Conservation (phyloP, 352 stramenopile genomes). For the Phytophthora pisi region DNA sequence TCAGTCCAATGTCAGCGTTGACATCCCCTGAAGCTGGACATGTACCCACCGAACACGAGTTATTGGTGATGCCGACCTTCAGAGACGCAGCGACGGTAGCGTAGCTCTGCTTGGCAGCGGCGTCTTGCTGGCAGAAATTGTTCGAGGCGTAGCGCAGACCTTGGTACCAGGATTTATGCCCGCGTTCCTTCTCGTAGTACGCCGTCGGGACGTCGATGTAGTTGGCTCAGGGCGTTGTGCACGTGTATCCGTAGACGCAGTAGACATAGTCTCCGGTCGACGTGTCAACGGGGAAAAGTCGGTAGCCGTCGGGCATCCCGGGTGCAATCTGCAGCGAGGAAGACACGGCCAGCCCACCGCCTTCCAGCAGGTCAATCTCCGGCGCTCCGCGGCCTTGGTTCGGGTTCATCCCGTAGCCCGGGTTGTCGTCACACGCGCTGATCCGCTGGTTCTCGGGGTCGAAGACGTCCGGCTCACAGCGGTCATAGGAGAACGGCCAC, state of each 20-base stretch:
- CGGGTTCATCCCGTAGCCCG: slow-evolving; percentile 90
- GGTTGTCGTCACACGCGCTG: slow-evolving; percentile 87
- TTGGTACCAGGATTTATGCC: slow-evolving; percentile 50
- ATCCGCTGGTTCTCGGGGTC: slow-evolving; percentile 40
- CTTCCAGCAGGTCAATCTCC: slow-evolving; percentile 94
- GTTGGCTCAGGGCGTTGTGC: slow-evolving; percentile 36
- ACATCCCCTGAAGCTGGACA: slow-evolving; percentile 44
- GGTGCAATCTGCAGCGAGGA: slow-evolving; percentile 85
- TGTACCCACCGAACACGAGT: slow-evolving; percentile 28
- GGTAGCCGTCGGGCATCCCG: slow-evolving; percentile 53
- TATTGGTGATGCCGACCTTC: slow-evolving; percentile 36
- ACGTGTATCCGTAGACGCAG: slow-evolving; percentile 39
- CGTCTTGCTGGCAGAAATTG: slow-evolving; percentile 35
- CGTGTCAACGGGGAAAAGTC: slow-evolving; percentile 27
- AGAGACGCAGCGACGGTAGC: slow-evolving; percentile 26
- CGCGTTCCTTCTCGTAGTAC: slow-evolving; percentile 31
- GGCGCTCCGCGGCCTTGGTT: slow-evolving; percentile 86
- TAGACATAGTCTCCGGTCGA: slow-evolving; percentile 25
- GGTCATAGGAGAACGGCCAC: slow-evolving; percentile 94
- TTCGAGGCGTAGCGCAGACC: slow-evolving; percentile 47
- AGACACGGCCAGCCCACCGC: slow-evolving; percentile 62
- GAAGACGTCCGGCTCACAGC: slow-evolving; percentile 67
- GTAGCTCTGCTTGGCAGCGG: slow-evolving; percentile 27
- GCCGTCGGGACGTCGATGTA: slow-evolving; percentile 38
- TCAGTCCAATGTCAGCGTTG: slow-evolving; percentile 37